Evolutionary conservation across 1,284 basidiomycete genomes (phyloP).

Genomic region (Ustilago sp.): DNA sequence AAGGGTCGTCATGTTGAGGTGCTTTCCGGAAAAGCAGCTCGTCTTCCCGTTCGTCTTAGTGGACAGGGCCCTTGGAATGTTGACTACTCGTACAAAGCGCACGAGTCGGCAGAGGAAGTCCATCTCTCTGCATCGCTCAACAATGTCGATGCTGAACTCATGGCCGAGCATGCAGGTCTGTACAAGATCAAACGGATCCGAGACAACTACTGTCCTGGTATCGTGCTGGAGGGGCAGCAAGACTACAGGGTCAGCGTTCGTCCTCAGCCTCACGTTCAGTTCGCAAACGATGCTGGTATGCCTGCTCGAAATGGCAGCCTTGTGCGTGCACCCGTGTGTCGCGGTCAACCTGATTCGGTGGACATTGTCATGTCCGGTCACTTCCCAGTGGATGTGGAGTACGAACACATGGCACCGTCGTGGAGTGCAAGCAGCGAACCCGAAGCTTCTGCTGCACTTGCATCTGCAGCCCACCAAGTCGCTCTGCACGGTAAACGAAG

Average conservation of each 20-base stretch:
- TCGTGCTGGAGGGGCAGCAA: conserved; percentile 75
- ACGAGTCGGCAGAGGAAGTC: conserved; percentile 58
- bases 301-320: conserved; percentile 50
- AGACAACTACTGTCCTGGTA: conserved; percentile 86
- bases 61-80: conserved; percentile 73
- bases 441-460: conserved; percentile 36
- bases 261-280: conserved; percentile 74
- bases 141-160: conserved; percentile 79
- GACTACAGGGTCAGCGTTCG: conserved; percentile 82
- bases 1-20: conserved; percentile 74
- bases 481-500: conserved; percentile 41
- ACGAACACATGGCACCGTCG: conserved; percentile 44
- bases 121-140: conserved; percentile 73
- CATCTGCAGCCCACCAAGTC: conserved; percentile 59
- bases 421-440: conserved; percentile 37
- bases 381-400: conserved; percentile 61
- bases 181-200: conserved; percentile 81
- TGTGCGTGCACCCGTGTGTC: conserved; percentile 82
- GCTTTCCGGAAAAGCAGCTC: conserved; percentile 80
- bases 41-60: conserved; percentile 66
- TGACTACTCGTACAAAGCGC: conserved; percentile 77
- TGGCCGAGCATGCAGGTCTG: conserved; percentile 77
- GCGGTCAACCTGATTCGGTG: conserved; percentile 81
- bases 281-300: conserved; percentile 50
- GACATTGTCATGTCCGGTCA: conserved; percentile 82